Percentiles rank a stretch among this genome's conserved stretches.
phyloP scores from a whole-genome alignment of 805 yeast species.

The Priceomyces medius region DNA sequence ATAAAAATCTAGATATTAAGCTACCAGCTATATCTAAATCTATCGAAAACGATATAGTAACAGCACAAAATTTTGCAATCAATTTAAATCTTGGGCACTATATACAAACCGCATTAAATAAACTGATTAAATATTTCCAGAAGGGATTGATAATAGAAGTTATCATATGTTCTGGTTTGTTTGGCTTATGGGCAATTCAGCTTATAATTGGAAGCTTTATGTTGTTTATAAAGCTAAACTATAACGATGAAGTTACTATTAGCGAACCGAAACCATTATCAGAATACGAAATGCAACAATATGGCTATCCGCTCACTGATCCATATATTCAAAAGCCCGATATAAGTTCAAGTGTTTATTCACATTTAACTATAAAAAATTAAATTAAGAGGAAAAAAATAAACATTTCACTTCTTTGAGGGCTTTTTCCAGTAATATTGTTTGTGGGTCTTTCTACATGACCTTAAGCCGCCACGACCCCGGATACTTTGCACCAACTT shows the following conservation, averaged over 20 bases:
- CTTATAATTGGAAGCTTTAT: slow-evolving; percentile 35
- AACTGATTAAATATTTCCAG: slow-evolving; percentile 31
- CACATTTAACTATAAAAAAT: slow-evolving; percentile 1
- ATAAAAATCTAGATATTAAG: slow-evolving; percentile 55
- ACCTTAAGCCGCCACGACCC: slow-evolving; percentile 78
- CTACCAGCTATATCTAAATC: slow-evolving; percentile 49
- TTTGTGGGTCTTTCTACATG: slow-evolving; percentile 91
- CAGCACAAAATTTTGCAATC: slow-evolving; percentile 5
- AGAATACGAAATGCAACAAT: slow-evolving; percentile 18
- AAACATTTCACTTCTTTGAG: slow-evolving; percentile 1
- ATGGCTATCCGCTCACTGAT: slow-evolving; percentile 26
- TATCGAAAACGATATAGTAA: slow-evolving; percentile 6
- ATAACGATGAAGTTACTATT: slow-evolving; percentile 11
- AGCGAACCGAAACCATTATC: slow-evolving; percentile 30
- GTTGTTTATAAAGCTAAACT: slow-evolving; percentile 7
- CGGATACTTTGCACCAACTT: slow-evolving; percentile 69
- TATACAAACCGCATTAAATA: slow-evolving; percentile 19
- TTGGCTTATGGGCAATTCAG: slow-evolving; percentile 51
- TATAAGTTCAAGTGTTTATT: slow-evolving; percentile 9
- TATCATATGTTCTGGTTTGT: slow-evolving; percentile 42
- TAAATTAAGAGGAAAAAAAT: no score
- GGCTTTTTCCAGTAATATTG: slow-evolving; percentile 78
- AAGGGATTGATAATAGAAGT: slow-evolving; percentile 45
- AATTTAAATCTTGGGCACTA: slow-evolving; percentile 10
- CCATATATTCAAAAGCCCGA: slow-evolving; percentile 5